Evolutionary conservation across 2,329 filamentous ascomycete species (phyloP).

Genomic region (Alternaria ventricosa): DNA sequence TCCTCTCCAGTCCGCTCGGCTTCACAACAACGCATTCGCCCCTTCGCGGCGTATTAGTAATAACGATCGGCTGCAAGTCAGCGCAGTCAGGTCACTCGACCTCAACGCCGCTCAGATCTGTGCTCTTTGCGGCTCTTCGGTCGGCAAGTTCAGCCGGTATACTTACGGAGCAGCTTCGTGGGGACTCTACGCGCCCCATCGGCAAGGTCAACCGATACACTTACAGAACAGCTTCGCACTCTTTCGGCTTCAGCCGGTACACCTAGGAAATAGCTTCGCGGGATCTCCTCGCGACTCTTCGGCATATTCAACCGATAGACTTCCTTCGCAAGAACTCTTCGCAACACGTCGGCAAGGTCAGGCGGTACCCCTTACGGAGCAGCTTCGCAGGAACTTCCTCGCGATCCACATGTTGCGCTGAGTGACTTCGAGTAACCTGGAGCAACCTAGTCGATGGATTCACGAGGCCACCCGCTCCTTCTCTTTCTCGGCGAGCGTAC

Average conservation of each 20-base stretch:
- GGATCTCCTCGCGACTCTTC: background rate
- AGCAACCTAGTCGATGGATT: background rate
- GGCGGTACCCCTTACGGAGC: background rate
- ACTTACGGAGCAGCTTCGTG: background rate
- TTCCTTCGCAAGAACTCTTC: background rate
- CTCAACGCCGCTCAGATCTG: background rate
- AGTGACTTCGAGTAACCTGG: background rate
- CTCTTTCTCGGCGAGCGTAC: background rate
- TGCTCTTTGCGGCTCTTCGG: background rate
- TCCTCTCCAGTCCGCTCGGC: background rate
- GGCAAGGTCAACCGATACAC: background rate
- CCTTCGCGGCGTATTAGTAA: background rate
- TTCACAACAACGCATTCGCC: background rate
- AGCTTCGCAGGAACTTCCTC: background rate
- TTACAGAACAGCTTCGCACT: background rate
- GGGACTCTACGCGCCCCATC: background rate
- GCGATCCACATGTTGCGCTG: background rate
- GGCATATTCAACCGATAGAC: background rate
- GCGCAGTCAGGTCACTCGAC: background rate
- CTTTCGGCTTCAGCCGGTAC: background rate
- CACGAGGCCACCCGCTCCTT: background rate
- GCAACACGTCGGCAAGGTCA: background rate
- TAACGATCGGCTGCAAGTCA: background rate
- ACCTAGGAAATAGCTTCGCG: background rate
- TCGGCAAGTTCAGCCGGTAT: background rate